Conservation (phyloP, 1,284 basidiomycete species). For the Inonotus obliquus region DNA sequence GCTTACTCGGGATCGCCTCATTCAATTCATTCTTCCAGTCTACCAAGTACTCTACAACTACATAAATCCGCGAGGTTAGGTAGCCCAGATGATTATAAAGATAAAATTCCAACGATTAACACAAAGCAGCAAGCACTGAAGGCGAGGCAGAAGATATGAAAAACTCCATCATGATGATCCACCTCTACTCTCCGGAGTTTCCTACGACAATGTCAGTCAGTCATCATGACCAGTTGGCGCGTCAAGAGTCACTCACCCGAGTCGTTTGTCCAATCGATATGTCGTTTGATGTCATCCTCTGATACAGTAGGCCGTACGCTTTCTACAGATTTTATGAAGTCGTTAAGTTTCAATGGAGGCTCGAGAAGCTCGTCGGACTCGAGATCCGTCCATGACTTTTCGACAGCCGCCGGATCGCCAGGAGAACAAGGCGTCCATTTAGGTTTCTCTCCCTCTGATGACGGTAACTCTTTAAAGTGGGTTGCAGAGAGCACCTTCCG, state of each 20-base stretch:
- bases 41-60: background rate
- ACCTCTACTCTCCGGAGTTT: conserved; percentile 15
- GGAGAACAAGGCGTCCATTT: conserved; percentile 94
- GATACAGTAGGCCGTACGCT: conserved; percentile 88
- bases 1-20: background rate
- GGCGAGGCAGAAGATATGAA: background rate
- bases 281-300: conserved; percentile 83
- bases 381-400: conserved; percentile 93
- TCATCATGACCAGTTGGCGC: too few relatives aligned
- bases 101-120: conserved; percentile 6
- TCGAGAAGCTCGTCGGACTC: conserved; percentile 89
- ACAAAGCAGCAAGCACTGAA: background rate
- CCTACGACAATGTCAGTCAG: conserved; percentile 6
- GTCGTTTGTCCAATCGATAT: conserved; percentile 92
- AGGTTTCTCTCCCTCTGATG: conserved; percentile 33
- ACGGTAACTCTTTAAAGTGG: conserved; percentile 77
- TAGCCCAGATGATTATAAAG: background rate
- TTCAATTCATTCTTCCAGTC: background rate
- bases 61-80: too few relatives aligned
- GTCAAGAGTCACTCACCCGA: conserved; percentile 45
- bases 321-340: conserved; percentile 85
- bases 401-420: conserved; percentile 80
- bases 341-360: conserved; percentile 72
- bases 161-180: background rate
- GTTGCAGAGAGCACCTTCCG: conserved; percentile 94